Percentiles rank a stretch among this genome's conserved stretches.
These are phyloP conservation scores for Pyropia yezoensis DNA, from an alignment of 23 red algal species.

Conservation along the genomic window DNA sequence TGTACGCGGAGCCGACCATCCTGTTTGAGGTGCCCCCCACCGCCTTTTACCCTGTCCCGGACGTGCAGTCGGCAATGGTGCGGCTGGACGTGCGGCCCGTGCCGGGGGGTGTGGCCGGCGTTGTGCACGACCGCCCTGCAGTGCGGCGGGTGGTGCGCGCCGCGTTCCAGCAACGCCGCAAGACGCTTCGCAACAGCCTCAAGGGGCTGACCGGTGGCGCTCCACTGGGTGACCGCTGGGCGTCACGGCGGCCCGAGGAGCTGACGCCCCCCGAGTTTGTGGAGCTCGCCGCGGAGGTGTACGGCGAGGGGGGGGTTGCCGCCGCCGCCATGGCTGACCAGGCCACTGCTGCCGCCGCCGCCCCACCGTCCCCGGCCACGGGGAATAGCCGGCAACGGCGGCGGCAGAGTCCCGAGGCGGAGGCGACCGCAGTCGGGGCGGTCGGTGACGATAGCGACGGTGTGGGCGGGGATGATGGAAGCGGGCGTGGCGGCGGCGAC, in stretches of 20 bases:
- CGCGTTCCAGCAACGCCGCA: conserved; percentile 81
- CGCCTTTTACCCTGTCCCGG: conserved; percentile 62
- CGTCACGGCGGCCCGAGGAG: conserved; percentile 58
- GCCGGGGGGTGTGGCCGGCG: conserved; percentile 10
- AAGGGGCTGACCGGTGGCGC: conserved; percentile 15
- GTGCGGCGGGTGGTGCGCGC: conserved; percentile 44
- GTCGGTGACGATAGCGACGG: too few relatives aligned
- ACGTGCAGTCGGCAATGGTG: conserved; percentile 76
- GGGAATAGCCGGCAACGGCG: too few relatives aligned
- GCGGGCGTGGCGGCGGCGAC: too few relatives aligned
- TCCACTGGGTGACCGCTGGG: conserved; percentile 33
- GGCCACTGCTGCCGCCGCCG: too few relatives aligned
- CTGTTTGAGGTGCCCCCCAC: conserved; percentile 60
- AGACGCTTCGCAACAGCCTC: conserved; percentile 70
- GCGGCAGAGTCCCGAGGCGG: too few relatives aligned
- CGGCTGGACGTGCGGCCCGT: conserved; percentile 35
- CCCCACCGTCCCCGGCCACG: too few relatives aligned
- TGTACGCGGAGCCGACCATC: conserved; percentile 50
- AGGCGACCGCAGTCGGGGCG: too few relatives aligned
- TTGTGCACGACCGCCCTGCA: neutral
- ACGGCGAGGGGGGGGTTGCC: neutral
- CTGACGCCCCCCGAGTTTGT: conserved; percentile 71
- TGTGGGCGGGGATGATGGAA: too few relatives aligned
- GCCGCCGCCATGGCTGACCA: too few relatives aligned
- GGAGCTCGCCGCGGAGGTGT: conserved; percentile 48